phyloP scores from a whole-genome alignment of 2,329 filamentous ascomycete genomes.

The Pseudohalonectria lignicola region DNA sequence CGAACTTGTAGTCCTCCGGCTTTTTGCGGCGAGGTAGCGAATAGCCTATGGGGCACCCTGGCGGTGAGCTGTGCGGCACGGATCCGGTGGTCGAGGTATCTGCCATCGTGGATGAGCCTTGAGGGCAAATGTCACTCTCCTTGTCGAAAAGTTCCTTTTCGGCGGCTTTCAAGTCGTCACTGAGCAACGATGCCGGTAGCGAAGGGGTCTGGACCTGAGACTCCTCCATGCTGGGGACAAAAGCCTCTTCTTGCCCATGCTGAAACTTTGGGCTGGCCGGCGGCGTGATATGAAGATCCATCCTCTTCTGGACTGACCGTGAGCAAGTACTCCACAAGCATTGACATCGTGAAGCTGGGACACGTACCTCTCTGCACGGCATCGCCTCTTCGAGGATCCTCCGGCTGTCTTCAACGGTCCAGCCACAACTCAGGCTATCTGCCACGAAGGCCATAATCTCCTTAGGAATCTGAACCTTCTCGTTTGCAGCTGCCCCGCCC shows the following conservation, averaged over 20 bases:
- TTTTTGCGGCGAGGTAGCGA: not conserved
- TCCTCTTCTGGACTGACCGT: not conserved
- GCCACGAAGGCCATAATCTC: not conserved
- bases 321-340: not conserved
- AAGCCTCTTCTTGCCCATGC: not conserved
- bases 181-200: constrained; percentile 5
- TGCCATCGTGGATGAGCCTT: not conserved
- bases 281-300: constrained; percentile 1
- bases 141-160: not conserved
- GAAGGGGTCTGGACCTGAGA: constrained; percentile 6
- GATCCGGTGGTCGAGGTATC: not conserved
- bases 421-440: not conserved
- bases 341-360: not conserved
- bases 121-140: not conserved
- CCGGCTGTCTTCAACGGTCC: not conserved
- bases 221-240: not conserved
- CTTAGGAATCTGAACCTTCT: not conserved
- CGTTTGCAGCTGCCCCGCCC: not conserved
- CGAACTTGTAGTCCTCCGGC: constrained; percentile 2
- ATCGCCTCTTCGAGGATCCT: not conserved
- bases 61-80: not conserved
- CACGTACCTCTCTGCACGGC: not conserved
- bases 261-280: not conserved
- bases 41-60: not conserved
- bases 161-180: constrained; percentile 3